Percentiles rank a stretch among this genome's conserved stretches.
Conservation (phyloP, 129 eudicot species). For the Helianthus tuberosus region DNA sequence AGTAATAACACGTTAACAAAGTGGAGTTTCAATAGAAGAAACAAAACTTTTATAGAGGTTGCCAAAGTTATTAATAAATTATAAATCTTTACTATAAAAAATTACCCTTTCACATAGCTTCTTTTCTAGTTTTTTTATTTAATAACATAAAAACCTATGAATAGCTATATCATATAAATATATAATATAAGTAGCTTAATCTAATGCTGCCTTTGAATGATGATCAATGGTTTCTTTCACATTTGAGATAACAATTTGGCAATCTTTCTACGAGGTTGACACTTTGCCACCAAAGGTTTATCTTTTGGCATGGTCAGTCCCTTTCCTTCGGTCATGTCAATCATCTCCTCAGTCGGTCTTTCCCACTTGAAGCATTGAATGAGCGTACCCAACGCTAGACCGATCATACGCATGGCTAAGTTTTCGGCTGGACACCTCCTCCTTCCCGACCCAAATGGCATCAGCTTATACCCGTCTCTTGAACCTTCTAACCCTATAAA, state of each 20-base stretch:
- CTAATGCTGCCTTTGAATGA: not conserved
- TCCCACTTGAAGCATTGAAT: constrained; percentile 45
- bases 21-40: no score
- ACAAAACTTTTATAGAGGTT: no score
- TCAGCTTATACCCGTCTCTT: constrained; percentile 27
- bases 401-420: constrained; percentile 26
- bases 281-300: constrained; percentile 27
- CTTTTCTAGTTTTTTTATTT: no score
- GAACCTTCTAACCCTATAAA: constrained; percentile 22
- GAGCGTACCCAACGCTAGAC: constrained; percentile 31
- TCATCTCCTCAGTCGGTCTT: constrained; percentile 27
- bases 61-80: no score
- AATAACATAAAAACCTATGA: no score
- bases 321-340: constrained; percentile 34
- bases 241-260: constrained; percentile 18
- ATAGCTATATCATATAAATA: no score
- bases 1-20: no score
- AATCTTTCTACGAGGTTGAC: constrained; percentile 26
- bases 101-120: no score
- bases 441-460: constrained; percentile 47
- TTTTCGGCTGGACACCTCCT: constrained; percentile 48
- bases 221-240: not conserved
- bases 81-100: no score
- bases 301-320: constrained; percentile 32
- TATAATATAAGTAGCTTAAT: no score